These are phyloP conservation scores for Moricandia moricandioides DNA, from an alignment of 345 rosid species.

Conservation along the genomic window DNA sequence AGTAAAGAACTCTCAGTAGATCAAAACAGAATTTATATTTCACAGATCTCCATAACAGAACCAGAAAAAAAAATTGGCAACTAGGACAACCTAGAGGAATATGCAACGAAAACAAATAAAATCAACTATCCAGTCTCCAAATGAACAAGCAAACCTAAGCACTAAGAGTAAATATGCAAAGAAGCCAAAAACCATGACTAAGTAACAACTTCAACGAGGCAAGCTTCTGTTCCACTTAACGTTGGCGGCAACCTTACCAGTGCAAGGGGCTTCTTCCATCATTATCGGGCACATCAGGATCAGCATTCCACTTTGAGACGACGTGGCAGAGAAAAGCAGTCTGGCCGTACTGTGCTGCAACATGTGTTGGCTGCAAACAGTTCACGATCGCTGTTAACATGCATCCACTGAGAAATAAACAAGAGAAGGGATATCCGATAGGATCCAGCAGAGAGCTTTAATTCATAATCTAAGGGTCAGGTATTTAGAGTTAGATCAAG, in stretches of 20 bases:
- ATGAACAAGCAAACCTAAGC: not conserved
- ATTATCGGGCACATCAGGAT: constrained; percentile 92
- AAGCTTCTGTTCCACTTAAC: constrained; percentile 12
- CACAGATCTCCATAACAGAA: not conserved
- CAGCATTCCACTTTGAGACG: constrained; percentile 98
- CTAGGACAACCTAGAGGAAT: constrained; percentile 8
- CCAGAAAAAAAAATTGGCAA: not conserved
- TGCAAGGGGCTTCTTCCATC: constrained; percentile 98
- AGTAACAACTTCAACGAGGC: constrained; percentile 4
- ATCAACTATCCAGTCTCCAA: not conserved
- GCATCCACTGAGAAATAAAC: constrained; percentile 18
- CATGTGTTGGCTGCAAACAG: constrained; percentile 78
- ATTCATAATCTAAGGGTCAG: not conserved
- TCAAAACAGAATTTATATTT: not conserved
- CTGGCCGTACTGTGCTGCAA: constrained; percentile 98
- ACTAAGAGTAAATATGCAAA: not conserved
- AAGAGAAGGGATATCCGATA: not conserved
- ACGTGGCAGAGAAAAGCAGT: constrained; percentile 86
- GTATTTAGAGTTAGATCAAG: not conserved
- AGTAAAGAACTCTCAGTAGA: not conserved
- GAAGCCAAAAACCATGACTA: not conserved
- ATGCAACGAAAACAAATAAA: constrained; percentile 2
- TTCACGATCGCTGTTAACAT: constrained; percentile 34
- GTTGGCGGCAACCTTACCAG: constrained; percentile 53
- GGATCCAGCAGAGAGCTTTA: not conserved